phyloP scores from a whole-genome alignment of 1,284 basidiomycete genomes.

The Fomitopsis pinicola region DNA sequence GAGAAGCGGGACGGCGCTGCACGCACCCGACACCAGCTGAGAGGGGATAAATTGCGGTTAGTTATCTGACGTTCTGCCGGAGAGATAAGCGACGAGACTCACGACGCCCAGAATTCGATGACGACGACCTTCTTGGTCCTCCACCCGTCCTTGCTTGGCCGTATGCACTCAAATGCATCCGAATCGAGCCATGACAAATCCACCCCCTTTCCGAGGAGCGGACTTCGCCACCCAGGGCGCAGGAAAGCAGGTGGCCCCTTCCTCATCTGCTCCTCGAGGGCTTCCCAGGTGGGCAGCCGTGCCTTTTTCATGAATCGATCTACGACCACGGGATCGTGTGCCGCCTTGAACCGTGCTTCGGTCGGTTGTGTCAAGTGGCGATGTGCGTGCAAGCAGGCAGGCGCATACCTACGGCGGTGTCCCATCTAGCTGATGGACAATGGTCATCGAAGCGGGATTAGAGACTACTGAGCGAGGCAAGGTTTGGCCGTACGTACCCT shows the following conservation, averaged over 20 bases:
- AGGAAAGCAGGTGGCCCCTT: conserved; percentile 30
- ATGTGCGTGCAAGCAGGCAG: background rate
- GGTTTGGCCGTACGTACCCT: conserved; percentile 15
- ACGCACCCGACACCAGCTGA: conserved; percentile 25
- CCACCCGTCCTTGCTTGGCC: conserved; percentile 26
- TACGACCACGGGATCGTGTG: conserved; percentile 22
- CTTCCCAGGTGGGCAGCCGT: conserved; percentile 27
- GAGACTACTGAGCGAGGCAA: background rate
- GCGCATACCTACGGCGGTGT: conserved; percentile 8
- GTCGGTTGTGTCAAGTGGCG: background rate
- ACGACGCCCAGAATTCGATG: conserved; percentile 32
- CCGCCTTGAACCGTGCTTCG: conserved; percentile 21
- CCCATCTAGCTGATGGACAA: conserved; percentile 21
- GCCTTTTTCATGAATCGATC: conserved; percentile 23
- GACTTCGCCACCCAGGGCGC: conserved; percentile 29
- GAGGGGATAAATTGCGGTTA: background rate
- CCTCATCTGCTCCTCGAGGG: conserved; percentile 25
- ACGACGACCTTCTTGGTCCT: conserved; percentile 23
- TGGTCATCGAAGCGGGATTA: background rate
- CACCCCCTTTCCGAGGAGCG: conserved; percentile 24
- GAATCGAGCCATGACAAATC: conserved; percentile 28
- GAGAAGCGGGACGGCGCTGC: conserved; percentile 17
- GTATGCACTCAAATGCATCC: conserved; percentile 25
- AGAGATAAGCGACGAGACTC: conserved; percentile 12
- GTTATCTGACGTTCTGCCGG: background rate